Base-by-base conservation (phyloP, 768 basidiomycete genomes). In the Hortiboletus flavorubellus region DNA sequence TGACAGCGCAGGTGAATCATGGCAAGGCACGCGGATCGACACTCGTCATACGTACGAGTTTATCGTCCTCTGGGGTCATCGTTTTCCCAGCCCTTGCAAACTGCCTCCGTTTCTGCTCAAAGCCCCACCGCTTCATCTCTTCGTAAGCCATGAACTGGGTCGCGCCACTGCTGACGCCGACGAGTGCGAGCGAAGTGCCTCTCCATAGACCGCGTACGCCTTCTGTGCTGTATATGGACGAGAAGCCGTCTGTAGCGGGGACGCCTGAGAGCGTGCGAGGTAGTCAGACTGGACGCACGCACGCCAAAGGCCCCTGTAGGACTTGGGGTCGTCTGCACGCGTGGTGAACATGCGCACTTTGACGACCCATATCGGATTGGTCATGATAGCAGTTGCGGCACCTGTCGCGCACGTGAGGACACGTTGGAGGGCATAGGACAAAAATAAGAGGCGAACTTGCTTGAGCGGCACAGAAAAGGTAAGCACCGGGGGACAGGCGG, bases 341-440 rank as follows among this genome's bases (percentile, higher is more conserved):
- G 93, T 88, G 1, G 94, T 93, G 68, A 97, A 99, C 86, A 98
- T 94, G 56, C 97, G 85, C 9, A 97, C 95, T 75, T 96, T 91
- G 52, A 98, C 89, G 14, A 98, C 89, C 96, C 96, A 98, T 62
- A 98, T 84, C 0, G 96, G 97, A 71, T 99, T 98, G 8, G 96
- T 99, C 68, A 97, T 80, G 64, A 98, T 76, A 1, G 97, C 94
- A 4, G 95, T 97, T 16, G 85, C 85, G 12, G 95, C 91, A 75
- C 96, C 96, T 98, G 38, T 53, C 16, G 52, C 31, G 37, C 49
- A 40, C 38, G 53, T 59, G 50, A 70, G 51, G 52, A 56, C 44
- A 55, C 34, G 50, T 26, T 33, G 43, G 46, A 53, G 53, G 40
- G 42, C 48, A 21, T 21, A 21, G 21, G 21, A 42, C 46, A 58